Evolutionary conservation across 345 rosid species (phyloP), one percentile per base, ranked within the genome.

Genomic region (Reutealis trisperma): DNA sequence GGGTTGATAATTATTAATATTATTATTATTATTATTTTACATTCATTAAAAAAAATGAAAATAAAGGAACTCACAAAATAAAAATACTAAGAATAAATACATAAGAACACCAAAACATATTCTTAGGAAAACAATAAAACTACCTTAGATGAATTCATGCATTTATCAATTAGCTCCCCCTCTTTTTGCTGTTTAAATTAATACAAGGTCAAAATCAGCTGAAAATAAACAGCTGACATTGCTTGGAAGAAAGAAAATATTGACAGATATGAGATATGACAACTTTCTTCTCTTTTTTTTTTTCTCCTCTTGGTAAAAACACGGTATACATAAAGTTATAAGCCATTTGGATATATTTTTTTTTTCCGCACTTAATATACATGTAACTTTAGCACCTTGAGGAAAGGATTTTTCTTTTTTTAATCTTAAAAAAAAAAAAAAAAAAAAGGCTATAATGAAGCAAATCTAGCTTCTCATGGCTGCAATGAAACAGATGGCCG

Each of bases 401-500:
- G 13, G 22, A 70, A 5, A 16, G 14, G 21, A 5, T 44, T 21
- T 66, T 15, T 30, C 9, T 63, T 63, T 27, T 14, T 30, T 30
- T 30, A 37, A 37, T 37, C 41, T 65, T 6, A 42, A 45, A 51
- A 34, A 24, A 57, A 44, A 60, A 34, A 2, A 14, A 1, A 24
- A 72, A 59, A 13, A 60, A 69, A 44, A 34, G 71, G 59, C 58
- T 70, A 71, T 60, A 67, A 52, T 22, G 44, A 55, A 27, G 21
- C 49, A 44, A 52, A 54, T 67, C 45, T 9, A 67, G 42, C 61
- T 55, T 65, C 80, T 84, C 75, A 85, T 2, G 80, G 88, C 78
- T 73, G 82, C 5, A 88, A 85, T 71, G 93, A 90, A 63, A 85
- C 90, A 11, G 96, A 84, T 25, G 93, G 94, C 66, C 88, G 86